Evolutionary conservation across 441 rosid species (phyloP).

Genomic region (Eutrema salsugineum): DNA sequence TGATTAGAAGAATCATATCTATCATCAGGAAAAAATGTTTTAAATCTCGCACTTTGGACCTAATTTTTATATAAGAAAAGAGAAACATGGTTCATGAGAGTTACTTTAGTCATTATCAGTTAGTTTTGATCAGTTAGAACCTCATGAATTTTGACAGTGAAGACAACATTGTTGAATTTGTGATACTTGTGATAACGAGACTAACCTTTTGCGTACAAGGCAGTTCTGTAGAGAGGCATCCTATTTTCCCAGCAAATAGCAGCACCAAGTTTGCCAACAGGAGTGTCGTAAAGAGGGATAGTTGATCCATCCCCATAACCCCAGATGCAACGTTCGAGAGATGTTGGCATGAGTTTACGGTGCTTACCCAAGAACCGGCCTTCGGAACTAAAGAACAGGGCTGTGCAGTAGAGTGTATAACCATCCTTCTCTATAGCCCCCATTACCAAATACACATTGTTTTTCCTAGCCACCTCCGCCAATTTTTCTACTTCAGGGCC

Average conservation of each 20-base stretch:
- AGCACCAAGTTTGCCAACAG: constrained; percentile 77
- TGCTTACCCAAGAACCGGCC: constrained; percentile 83
- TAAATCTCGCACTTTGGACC: no score
- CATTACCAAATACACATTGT: constrained; percentile 72
- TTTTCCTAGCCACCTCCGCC: constrained; percentile 70
- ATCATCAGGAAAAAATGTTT: no score
- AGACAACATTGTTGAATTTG: no score
- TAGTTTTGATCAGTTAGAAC: no score
- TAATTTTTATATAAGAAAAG: no score
- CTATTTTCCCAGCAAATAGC: constrained; percentile 92
- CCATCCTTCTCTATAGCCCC: constrained; percentile 86
- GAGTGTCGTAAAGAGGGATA: constrained; percentile 73
- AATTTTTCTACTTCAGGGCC: constrained; percentile 76
- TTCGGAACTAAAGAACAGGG: constrained; percentile 72
- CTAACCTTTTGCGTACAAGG: constrained; percentile 79
- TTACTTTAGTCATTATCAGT: no score
- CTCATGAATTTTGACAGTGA: no score
- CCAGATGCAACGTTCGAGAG: constrained; percentile 82
- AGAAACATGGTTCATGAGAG: no score
- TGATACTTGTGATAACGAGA: neutral
- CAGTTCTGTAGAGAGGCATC: constrained; percentile 85
- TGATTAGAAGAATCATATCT: no score
- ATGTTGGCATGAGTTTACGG: constrained; percentile 85
- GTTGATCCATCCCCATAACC: constrained; percentile 96
- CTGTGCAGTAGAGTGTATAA: constrained; percentile 69